Evolutionary conservation across 495 filamentous ascomycete species (phyloP).

Genomic region (Parathielavia appendiculata): DNA sequence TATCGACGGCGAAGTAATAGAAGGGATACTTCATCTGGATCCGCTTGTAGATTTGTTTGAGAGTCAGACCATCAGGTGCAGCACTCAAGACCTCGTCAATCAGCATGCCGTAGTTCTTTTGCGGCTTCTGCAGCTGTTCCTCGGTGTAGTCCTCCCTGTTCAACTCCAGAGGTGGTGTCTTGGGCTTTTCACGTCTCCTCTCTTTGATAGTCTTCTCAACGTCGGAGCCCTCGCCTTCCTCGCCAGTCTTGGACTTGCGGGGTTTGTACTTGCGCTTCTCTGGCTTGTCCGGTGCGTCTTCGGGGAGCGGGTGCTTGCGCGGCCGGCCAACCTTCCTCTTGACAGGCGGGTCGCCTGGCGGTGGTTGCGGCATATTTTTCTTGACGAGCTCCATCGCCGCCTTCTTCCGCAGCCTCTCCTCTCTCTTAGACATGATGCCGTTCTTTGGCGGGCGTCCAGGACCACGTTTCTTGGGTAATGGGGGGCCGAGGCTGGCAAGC

Average conservation of each 20-base stretch:
- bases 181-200: constrained; percentile 57
- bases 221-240: constrained; percentile 45
- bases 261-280: constrained; percentile 79
- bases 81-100: constrained; percentile 84
- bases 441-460: constrained; percentile 88
- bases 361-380: constrained; percentile 40
- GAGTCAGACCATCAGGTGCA: constrained; percentile 66
- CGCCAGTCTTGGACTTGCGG: constrained; percentile 57
- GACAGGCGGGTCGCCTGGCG: constrained; percentile 41
- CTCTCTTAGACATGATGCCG: constrained; percentile 87
- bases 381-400: constrained; percentile 49
- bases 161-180: constrained; percentile 54
- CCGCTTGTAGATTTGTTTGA: constrained; percentile 90
- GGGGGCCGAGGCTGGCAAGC: constrained; percentile 29
- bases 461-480: constrained; percentile 62
- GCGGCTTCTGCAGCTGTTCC: constrained; percentile 81
- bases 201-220: constrained; percentile 48
- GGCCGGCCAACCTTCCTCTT: constrained; percentile 60
- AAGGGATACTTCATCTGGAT: constrained; percentile 85
- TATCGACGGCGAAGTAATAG: constrained; percentile 74
- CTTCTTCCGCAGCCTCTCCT: constrained; percentile 61
- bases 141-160: constrained; percentile 71
- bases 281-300: constrained; percentile 53
- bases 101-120: constrained; percentile 79
- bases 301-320: constrained; percentile 49